Conservation (phyloP, 495 filamentous ascomycete species). For the Aspergillus asperescens region DNA sequence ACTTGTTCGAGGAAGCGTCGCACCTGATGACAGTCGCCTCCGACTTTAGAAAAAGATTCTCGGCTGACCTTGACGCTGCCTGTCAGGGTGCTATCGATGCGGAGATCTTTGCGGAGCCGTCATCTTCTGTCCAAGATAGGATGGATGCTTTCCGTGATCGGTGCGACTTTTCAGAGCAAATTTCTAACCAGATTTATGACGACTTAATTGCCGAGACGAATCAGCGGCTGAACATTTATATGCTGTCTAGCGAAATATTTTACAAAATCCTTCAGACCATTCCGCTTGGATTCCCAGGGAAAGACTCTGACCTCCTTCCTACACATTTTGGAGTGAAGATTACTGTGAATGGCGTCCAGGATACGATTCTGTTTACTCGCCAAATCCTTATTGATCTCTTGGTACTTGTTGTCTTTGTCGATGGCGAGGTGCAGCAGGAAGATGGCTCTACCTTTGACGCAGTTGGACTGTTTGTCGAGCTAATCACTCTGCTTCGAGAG, state of each 20-base stretch:
- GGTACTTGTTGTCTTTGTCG: slow-evolving; percentile 75
- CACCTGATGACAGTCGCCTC: slow-evolving; percentile 54
- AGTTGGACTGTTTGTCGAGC: slow-evolving; percentile 57
- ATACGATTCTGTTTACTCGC: slow-evolving; percentile 63
- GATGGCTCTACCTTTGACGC: slow-evolving; percentile 64
- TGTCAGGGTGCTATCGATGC: slow-evolving; percentile 55
- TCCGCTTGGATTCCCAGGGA: slow-evolving; percentile 34
- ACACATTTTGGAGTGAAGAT: slow-evolving; percentile 68
- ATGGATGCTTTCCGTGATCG: slow-evolving; percentile 68
- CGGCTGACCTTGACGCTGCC: slow-evolving; percentile 54
- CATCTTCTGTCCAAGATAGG: slow-evolving; percentile 59
- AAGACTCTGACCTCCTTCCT: slow-evolving; percentile 44
- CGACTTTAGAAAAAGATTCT: slow-evolving; percentile 53
- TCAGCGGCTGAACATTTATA: slow-evolving; percentile 35
- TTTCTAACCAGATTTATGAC: slow-evolving; percentile 65
- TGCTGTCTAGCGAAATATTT: slow-evolving; percentile 49
- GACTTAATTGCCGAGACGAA: slow-evolving; percentile 36
- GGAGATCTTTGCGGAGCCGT: slow-evolving; percentile 66
- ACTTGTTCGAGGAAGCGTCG: slow-evolving; percentile 35
- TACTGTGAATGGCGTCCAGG: slow-evolving; percentile 69
- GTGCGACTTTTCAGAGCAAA: slow-evolving; percentile 63
- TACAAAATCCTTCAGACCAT: slow-evolving; percentile 42
- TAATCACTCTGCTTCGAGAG: slow-evolving; percentile 63
- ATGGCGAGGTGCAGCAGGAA: slow-evolving; percentile 65
- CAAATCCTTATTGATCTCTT: slow-evolving; percentile 72